These are phyloP conservation scores for Talaromyces verruculosus DNA, from an alignment of 2,329 filamentous ascomycete species.

Conservation along the genomic window DNA sequence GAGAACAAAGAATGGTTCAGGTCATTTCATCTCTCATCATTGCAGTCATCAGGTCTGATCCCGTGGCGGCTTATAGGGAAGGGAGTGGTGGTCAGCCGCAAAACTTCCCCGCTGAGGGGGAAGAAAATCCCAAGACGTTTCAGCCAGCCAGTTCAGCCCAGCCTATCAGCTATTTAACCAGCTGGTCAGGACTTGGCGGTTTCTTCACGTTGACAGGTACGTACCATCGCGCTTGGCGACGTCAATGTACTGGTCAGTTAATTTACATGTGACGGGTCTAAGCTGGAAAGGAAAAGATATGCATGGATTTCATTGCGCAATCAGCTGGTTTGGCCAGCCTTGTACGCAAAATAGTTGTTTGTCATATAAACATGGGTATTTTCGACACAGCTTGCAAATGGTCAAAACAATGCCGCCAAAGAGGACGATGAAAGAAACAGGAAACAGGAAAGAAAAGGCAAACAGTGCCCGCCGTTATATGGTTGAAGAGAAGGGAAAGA, in stretches of 20 bases:
- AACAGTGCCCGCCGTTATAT: constrained; percentile 21
- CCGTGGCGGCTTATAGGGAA: constrained; percentile 11
- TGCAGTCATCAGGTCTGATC: constrained; percentile 8
- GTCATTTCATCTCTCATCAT: neutral
- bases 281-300: neutral
- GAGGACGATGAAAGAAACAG: constrained; percentile 21
- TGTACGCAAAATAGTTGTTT: constrained; percentile 3
- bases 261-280: neutral
- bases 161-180: neutral
- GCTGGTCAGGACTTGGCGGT: neutral
- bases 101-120: constrained; percentile 7
- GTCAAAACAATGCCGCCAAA: constrained; percentile 26
- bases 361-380: constrained; percentile 22
- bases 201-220: neutral
- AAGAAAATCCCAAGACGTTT: neutral
- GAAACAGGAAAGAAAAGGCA: constrained; percentile 17
- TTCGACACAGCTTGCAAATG: constrained; percentile 15
- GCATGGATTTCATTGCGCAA: neutral
- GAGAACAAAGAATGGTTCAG: neutral
- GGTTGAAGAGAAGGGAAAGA: constrained; percentile 19
- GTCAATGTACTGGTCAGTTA: neutral
- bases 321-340: neutral
- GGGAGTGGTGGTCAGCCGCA: constrained; percentile 15
- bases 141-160: neutral
- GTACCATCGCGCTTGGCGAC: neutral